Evolutionary conservation across 192 early-diverging fungal genomes (phyloP), one percentile per base, ranked within the genome.

Genomic region (Endogone sp.): DNA sequence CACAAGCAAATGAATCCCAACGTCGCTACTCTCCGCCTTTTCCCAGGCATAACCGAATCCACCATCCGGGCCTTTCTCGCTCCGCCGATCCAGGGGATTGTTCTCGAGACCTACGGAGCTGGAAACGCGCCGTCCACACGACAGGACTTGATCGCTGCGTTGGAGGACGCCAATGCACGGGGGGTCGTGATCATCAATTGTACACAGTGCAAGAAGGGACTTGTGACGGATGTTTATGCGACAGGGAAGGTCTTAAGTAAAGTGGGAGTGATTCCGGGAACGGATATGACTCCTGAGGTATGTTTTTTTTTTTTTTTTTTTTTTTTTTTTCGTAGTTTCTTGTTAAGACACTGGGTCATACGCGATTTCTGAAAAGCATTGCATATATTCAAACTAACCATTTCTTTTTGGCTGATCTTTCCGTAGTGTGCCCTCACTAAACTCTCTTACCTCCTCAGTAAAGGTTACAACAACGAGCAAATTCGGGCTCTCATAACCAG

Each of bases 111-210:
- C 2, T 99, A 94, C 71, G 98, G 98, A 4, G 93, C 92, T 27
- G 98, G 98, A 4, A 99, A 99, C 72, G 96, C 95, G 0, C 98
- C 98, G 2, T 91, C 91, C 71, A 90, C 94, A 58, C 88, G 94
- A 1, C 82, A 89, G 2, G 95, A 95, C 63, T 81, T 98, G 61
- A 77, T 99, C n/a, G 79, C 77, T 23, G 92, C 91, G 2, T 78
- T 99, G 4, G 80, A 85, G 31, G 92, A 95, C 55, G 98, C 96
- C 8, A 90, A 90, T 76, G 92, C 90, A 60, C 89, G 94, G 22
- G 98, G 98, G 10, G 93, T 98, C 4, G 92, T 98, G 11, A 94
- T 99, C 72, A 94, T 99, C 64, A 99, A 98, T 71, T 95, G 94
- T 62, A 93, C 96, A 11, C 96, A 95, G 78, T 94, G 91, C 68